phyloP scores from a whole-genome alignment of 495 filamentous ascomycete genomes.

The Podospora tetraspora region DNA sequence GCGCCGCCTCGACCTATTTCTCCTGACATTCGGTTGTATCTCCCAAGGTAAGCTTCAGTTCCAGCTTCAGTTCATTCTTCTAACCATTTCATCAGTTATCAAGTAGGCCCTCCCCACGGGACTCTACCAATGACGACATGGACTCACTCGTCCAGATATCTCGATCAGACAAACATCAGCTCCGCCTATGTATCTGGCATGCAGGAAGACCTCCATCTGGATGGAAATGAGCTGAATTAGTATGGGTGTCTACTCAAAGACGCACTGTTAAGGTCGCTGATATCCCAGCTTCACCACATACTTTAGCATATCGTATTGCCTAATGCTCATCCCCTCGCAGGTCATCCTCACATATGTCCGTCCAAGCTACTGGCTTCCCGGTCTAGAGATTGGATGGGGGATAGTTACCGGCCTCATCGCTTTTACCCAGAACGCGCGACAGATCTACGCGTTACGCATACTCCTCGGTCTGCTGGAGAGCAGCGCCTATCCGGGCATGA shows the following conservation, averaged over 20 bases:
- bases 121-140: background rate
- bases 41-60: slow-evolving; percentile 29
- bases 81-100: slow-evolving; percentile 21
- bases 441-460: slow-evolving; percentile 42
- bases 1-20: slow-evolving; percentile 36
- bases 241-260: background rate
- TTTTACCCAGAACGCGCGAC: slow-evolving; percentile 24
- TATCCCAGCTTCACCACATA: slow-evolving; percentile 46
- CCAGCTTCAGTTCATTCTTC: background rate
- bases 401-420: slow-evolving; percentile 34
- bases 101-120: slow-evolving; percentile 21
- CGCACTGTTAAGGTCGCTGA: background rate
- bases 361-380: slow-evolving; percentile 37
- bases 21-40: slow-evolving; percentile 40
- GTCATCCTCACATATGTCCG: slow-evolving; percentile 47
- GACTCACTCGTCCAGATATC: slow-evolving; percentile 14
- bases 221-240: slow-evolving; percentile 40
- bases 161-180: slow-evolving; percentile 41
- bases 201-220: slow-evolving; percentile 38
- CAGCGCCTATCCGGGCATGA: slow-evolving; percentile 40
- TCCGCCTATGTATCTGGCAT: slow-evolving; percentile 42
- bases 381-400: slow-evolving; percentile 41
- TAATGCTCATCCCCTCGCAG: slow-evolving; percentile 47
- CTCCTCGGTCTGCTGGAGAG: slow-evolving; percentile 51
- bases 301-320: slow-evolving; percentile 42